Evolutionary conservation across 176 grass and related monocot species (phyloP).

Genomic region (Carex kokanica): DNA sequence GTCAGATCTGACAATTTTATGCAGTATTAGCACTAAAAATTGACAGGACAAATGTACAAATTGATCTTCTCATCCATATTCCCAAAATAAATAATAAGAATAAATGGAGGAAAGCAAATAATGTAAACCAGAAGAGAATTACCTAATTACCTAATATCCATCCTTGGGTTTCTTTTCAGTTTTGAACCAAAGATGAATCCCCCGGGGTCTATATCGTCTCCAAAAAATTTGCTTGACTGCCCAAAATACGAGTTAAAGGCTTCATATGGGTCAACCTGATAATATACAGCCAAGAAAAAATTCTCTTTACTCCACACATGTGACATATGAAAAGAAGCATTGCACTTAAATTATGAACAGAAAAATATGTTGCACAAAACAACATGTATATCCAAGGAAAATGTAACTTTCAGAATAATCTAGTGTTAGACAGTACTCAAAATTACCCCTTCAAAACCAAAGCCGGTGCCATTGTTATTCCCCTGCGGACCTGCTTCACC

Average conservation of each 20-base stretch:
- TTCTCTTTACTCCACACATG: background rate
- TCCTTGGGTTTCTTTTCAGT: slow-evolving; percentile 35
- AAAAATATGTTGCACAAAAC: background rate
- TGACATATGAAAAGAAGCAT: background rate
- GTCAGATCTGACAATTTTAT: slow-evolving; percentile 46
- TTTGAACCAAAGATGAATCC: slow-evolving; percentile 47
- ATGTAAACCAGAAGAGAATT: slow-evolving; percentile 3
- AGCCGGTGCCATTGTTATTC: slow-evolving; percentile 38
- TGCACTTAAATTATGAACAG: background rate
- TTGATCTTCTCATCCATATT: background rate
- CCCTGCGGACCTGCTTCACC: slow-evolving; percentile 53
- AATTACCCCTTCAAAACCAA: slow-evolving; percentile 54
- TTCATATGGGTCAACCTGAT: slow-evolving; percentile 81
- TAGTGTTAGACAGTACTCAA: slow-evolving; percentile 16
- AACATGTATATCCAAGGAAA: slow-evolving; percentile 15
- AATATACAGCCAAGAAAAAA: slow-evolving; percentile 27
- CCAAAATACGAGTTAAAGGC: slow-evolving; percentile 85
- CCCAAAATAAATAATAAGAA: slow-evolving; percentile 2
- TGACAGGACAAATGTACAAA: background rate
- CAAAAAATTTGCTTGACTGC: slow-evolving; percentile 49
- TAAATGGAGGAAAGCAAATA: background rate
- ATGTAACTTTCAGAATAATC: slow-evolving; percentile 1
- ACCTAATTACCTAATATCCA: slow-evolving; percentile 66
- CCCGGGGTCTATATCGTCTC: slow-evolving; percentile 37
- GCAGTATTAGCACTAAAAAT: slow-evolving; percentile 5